Base-by-base conservation (phyloP, 2,329 filamentous ascomycete species). In the Exserohilum turcica region DNA sequence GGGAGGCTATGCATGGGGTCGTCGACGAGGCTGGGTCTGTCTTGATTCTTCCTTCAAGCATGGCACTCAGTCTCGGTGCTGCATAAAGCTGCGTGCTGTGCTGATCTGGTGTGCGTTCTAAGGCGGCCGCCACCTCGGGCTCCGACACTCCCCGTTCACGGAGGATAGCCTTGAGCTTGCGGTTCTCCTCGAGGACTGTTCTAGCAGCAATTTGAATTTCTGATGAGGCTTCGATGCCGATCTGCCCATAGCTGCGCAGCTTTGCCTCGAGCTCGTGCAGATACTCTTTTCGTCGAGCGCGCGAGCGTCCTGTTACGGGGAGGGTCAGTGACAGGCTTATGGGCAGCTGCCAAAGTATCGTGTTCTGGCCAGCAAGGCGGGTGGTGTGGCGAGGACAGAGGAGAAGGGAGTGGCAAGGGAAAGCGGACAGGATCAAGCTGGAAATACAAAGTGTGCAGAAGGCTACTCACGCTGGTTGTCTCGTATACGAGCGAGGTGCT, bases 201-300 rank as follows among this genome's bases (percentile, higher is more conserved):
- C 86, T 79, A 2, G 88, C 89, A 0, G 88, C 89, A 44, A 80
- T 76, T 68, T 92, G 89, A 9, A 92, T 85, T 66, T 91, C 87
- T n/a, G 82, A 78, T 0, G 86, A 87, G 3, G 87, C 88, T 65
- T 88, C 82, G 43, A 89, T 80, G 15, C 89, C 88, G 28, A 82
- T 77, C 32, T 83, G 78, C 70, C 91, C 86, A 67, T 83, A 90
- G 46, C 77, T 75, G 40, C 85, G 82, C 52, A 88, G 75, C 54
- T 84, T 85, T 48, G 81, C 77, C 73, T 92, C 88, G 24, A 91
- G 81, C 49, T 89, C 86, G 56, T 85, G 79, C 33, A 91, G 76
- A 67, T 92, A 91, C 66, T 90, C 87, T 76, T 88, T 90, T 59
- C 86, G 82, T 31, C 88, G 82, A 39, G 87, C 87, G 47, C 89